These are phyloP conservation scores for Globisporangium heterothallicum DNA, from an alignment of 352 stramenopile species.

Conservation along the genomic window DNA sequence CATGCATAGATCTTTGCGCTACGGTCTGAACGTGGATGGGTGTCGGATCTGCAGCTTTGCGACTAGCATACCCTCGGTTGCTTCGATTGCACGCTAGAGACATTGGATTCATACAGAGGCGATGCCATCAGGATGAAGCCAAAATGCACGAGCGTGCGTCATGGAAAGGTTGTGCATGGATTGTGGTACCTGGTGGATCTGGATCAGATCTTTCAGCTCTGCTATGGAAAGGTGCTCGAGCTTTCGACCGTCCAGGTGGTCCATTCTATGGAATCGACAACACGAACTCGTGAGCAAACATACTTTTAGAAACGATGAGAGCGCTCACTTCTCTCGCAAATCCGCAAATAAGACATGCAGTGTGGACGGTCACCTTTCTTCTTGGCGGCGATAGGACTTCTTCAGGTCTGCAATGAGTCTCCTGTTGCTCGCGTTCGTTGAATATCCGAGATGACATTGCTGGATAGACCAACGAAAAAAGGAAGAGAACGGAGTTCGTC, in stretches of 20 bases:
- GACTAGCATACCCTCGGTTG: slow-evolving; percentile 47
- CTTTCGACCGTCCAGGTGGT: slow-evolving; percentile 33
- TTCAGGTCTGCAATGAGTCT: slow-evolving; percentile 10
- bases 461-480: neutral
- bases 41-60: slow-evolving; percentile 43
- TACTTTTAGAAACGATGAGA: neutral
- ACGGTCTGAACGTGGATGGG: no score
- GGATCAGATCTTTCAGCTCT: slow-evolving; percentile 49
- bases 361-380: slow-evolving; percentile 12
- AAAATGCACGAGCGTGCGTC: neutral
- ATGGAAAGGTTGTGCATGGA: neutral
- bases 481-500: no score
- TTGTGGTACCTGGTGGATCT: slow-evolving; percentile 41
- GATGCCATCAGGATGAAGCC: neutral
- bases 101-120: neutral
- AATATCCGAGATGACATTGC: slow-evolving; percentile 23
- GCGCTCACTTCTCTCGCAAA: no score
- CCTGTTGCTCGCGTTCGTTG: slow-evolving; percentile 14
- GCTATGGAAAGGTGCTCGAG: slow-evolving; percentile 32
- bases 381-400: slow-evolving; percentile 8
- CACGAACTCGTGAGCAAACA: neutral
- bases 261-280: slow-evolving; percentile 18
- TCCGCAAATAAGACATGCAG: neutral
- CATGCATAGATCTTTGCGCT: no score
- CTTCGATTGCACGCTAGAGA: slow-evolving; percentile 39